Conservation (phyloP, 2,329 filamentous ascomycete species). For the Zopfia rhizophila region DNA sequence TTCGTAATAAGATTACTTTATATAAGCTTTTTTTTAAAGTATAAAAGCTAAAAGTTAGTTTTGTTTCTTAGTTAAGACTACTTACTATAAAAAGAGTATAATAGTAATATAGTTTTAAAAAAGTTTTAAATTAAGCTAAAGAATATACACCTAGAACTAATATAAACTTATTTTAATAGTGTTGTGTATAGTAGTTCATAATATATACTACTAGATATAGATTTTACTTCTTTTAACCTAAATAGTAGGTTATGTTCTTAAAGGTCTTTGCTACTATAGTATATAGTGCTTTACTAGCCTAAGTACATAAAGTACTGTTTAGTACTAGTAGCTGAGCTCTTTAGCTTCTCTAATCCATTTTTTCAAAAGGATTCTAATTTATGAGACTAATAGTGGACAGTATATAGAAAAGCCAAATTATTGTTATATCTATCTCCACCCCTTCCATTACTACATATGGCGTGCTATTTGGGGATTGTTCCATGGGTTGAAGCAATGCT, state of each 20-base stretch:
- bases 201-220: not conserved
- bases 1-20: conserved; percentile 25
- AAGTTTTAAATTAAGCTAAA: conserved; percentile 12
- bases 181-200: too few species aligned
- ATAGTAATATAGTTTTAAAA: conserved; percentile 13
- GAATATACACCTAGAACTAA: conserved; percentile 15
- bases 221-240: too few species aligned
- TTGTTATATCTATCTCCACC: not conserved
- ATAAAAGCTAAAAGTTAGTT: conserved; percentile 28
- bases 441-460: conserved; percentile 1
- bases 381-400: not conserved
- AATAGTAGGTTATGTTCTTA: too few species aligned
- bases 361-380: conserved; percentile 2
- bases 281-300: too few species aligned
- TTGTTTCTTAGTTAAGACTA: conserved; percentile 47
- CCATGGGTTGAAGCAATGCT: conserved; percentile 2
- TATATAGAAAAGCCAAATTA: too few species aligned
- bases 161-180: conserved; percentile 10
- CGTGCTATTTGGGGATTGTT: not conserved
- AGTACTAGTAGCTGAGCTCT: conserved; percentile 12
- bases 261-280: conserved; percentile 15
- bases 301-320: conserved; percentile 16
- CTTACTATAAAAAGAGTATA: conserved; percentile 23
- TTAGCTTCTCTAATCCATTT: conserved; percentile 1
- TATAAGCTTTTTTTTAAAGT: conserved; percentile 34